Base-by-base conservation (phyloP, 1,284 basidiomycete species). In the Tetrapyrgos nigripes region DNA sequence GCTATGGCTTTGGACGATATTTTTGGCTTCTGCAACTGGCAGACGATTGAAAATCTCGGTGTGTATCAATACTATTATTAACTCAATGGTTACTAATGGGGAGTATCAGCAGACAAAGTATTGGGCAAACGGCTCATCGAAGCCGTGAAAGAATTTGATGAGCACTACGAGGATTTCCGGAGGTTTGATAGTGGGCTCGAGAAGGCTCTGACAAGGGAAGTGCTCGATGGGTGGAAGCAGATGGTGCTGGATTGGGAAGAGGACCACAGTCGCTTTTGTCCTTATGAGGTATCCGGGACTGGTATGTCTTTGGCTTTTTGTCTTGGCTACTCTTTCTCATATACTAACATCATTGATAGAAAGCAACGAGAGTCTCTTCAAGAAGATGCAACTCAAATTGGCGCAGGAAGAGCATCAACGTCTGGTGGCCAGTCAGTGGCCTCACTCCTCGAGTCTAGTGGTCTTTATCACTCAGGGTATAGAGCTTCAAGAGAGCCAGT, bases 401-500 rank as follows among this genome's bases (percentile, higher is more conserved):
- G 47, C 59, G 2, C 51, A 62, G 33, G 63, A 64, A 33, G 63
- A 64, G 28, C 56, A 64, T 44, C 28, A 54, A 21, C 46, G 37
- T 40, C 53, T 55, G 1, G 49, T 21, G 23, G 26, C 27, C 10
- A 50, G 58, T 11, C 50, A 55, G 11, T 21, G 11, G 17, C 14
- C 14, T 14, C 31, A 43, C 17, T 28, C 37, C 9, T 37, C 45
- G 21, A 51, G 45, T 26, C 24, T 51, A 19, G 51, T 47, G 33
- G 61, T 28, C 13, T 60, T 64, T 45, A 14, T 65, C 3, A 31
- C 58, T 24, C 44, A 49, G 6, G 54, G 50, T 27, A 29, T 60
- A n/a, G 51, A 59, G 17, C 46, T 60, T 24, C 53, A 63, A 44
- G 61, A 62, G 33, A 24, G 28, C 9, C 64, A 64, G 63, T 63